Conservation (phyloP, 1,139 yeast genomes). For the Petasospora rhodanensis region DNA sequence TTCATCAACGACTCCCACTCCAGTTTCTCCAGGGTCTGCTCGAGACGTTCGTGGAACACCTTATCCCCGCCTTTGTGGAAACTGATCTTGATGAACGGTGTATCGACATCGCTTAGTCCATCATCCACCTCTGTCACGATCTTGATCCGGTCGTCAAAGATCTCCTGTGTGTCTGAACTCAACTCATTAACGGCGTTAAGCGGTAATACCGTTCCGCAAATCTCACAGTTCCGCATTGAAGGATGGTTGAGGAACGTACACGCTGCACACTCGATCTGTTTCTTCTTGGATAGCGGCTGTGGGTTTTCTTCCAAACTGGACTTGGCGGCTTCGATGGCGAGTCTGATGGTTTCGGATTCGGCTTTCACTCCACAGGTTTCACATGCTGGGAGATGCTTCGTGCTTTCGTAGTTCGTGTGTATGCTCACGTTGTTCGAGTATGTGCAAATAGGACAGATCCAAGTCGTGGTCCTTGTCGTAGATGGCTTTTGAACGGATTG, state of each 20-base stretch:
- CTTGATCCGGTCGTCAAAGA: slow-evolving; percentile 28
- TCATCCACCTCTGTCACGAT: slow-evolving; percentile 27
- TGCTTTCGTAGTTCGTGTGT: slow-evolving; percentile 31
- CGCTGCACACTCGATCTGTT: slow-evolving; percentile 56
- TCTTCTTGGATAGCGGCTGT: background rate
- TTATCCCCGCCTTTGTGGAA: slow-evolving; percentile 59
- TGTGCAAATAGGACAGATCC: slow-evolving; percentile 87
- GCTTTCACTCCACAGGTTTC: slow-evolving; percentile 72
- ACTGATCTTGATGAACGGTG: slow-evolving; percentile 46
- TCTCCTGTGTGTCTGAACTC: slow-evolving; percentile 12
- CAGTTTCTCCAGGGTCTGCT: slow-evolving; percentile 39
- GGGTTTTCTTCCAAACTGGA: background rate
- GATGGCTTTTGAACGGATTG: slow-evolving; percentile 3
- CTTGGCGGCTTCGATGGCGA: slow-evolving; percentile 14
- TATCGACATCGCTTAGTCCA: slow-evolving; percentile 31
- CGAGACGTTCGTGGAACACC: slow-evolving; percentile 40
- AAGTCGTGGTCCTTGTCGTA: slow-evolving; percentile 32
- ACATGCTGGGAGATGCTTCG: slow-evolving; percentile 51
- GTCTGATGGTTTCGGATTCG: slow-evolving; percentile 30
- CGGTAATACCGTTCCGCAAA: slow-evolving; percentile 69
- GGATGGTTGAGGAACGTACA: slow-evolving; percentile 90
- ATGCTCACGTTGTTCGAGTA: slow-evolving; percentile 50
- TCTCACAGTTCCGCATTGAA: slow-evolving; percentile 71
- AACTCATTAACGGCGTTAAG: slow-evolving; percentile 27
- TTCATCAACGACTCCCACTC: slow-evolving; percentile 38